These are phyloP conservation scores for Sanguinoderma infundibulare DNA, from an alignment of 1,284 basidiomycete genomes.

Conservation along the genomic window DNA sequence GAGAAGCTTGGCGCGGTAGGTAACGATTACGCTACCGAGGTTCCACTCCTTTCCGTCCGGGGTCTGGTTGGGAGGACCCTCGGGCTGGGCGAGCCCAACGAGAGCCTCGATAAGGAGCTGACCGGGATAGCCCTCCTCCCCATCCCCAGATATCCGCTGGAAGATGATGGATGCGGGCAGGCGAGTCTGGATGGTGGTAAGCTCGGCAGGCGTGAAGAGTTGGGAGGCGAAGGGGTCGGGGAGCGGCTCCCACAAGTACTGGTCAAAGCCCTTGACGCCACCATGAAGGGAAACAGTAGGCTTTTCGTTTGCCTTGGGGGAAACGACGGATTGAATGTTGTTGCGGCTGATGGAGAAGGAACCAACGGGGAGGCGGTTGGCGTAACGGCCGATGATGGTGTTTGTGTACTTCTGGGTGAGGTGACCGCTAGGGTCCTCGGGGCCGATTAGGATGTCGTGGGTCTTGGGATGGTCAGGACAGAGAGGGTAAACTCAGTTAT, in stretches of 20 bases:
- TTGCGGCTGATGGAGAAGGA: conserved; percentile 56
- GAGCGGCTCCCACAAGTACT: conserved; percentile 53
- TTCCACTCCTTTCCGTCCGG: conserved; percentile 44
- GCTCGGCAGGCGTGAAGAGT: conserved; percentile 62
- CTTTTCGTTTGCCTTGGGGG: conserved; percentile 50
- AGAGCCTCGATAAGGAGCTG: conserved; percentile 62
- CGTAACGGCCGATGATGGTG: conserved; percentile 72
- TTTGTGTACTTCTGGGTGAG: conserved; percentile 69
- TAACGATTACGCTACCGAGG: conserved; percentile 65
- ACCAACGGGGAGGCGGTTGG: conserved; percentile 71
- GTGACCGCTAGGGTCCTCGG: conserved; percentile 65
- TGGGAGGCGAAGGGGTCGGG: conserved; percentile 44
- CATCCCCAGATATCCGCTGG: conserved; percentile 60
- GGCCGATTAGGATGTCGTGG: conserved; percentile 76
- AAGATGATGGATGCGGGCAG: conserved; percentile 53
- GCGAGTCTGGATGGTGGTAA: conserved; percentile 42
- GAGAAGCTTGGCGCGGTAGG: conserved; percentile 68
- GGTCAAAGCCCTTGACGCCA: conserved; percentile 68
- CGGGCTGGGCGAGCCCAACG: conserved; percentile 56
- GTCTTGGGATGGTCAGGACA: conserved; percentile 45
- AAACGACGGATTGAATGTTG: conserved; percentile 53
- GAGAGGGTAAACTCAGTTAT: background rate
- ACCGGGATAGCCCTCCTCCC: conserved; percentile 73
- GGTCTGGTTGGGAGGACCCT: conserved; percentile 37
- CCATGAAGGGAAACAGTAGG: conserved; percentile 73